phyloP scores from a whole-genome alignment of 192 early-diverging fungal genomes.

The Coemansia umbellata region DNA sequence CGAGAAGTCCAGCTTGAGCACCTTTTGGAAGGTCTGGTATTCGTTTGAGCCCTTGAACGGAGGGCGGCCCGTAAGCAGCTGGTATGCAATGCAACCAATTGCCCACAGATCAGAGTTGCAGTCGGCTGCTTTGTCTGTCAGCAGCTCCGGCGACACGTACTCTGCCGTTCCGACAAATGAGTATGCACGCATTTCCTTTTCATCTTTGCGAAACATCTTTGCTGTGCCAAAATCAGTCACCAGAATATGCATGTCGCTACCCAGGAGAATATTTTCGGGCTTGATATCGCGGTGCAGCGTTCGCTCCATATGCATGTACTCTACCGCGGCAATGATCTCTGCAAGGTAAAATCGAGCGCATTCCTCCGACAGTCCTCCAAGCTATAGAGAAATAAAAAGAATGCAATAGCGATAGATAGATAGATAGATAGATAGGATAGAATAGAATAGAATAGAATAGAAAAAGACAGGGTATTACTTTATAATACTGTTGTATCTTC shows the following conservation, averaged over 20 bases:
- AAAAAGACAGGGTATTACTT: not conserved
- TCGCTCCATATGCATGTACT: slow-evolving; percentile 81
- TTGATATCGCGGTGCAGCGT: slow-evolving; percentile 95
- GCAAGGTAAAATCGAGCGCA: slow-evolving; percentile 81
- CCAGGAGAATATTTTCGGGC: slow-evolving; percentile 92
- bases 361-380: slow-evolving; percentile 59
- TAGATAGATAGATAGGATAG: not conserved
- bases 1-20: slow-evolving; percentile 80
- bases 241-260: slow-evolving; percentile 87
- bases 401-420: not conserved
- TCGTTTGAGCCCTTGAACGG: slow-evolving; percentile 96
- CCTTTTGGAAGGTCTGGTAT: slow-evolving; percentile 95
- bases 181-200: slow-evolving; percentile 53
- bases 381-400: slow-evolving; percentile 48
- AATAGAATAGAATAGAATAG: not conserved
- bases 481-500: too few species aligned
- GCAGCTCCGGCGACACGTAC: slow-evolving; percentile 95
- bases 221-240: slow-evolving; percentile 97
- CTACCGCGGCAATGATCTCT: slow-evolving; percentile 80
- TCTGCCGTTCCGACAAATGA: slow-evolving; percentile 99
- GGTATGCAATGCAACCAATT: slow-evolving; percentile 87
- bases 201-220: slow-evolving; percentile 42
- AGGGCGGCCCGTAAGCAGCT: slow-evolving; percentile 81
- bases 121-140: slow-evolving; percentile 83
- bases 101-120: slow-evolving; percentile 79